These are phyloP conservation scores for Pseudodiploospora longispora DNA, from an alignment of 2,329 filamentous ascomycete genomes.

Conservation along the genomic window DNA sequence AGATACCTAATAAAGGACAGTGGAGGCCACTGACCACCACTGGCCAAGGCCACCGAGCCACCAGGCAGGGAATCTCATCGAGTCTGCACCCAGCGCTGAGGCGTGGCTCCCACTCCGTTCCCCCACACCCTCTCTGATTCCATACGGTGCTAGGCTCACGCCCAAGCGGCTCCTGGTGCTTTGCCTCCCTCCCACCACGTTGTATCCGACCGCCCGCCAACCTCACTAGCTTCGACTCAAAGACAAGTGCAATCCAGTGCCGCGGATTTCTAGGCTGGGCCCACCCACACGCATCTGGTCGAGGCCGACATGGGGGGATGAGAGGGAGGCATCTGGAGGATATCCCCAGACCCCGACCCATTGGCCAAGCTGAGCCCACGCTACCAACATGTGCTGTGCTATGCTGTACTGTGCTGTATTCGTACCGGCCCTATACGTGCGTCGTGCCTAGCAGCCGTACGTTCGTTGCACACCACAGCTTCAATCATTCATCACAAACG, in stretches of 20 bases:
- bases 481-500: slow-evolving; percentile 16
- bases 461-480: neutral
- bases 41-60: no score
- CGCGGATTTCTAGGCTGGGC: slow-evolving; percentile 20
- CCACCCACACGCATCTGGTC: slow-evolving; percentile 15
- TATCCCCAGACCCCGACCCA: slow-evolving; percentile 5
- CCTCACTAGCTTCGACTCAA: slow-evolving; percentile 20
- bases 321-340: no score
- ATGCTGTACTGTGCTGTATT: no score
- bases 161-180: neutral
- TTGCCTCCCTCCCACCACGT: slow-evolving; percentile 11
- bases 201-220: slow-evolving; percentile 14
- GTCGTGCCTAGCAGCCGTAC: slow-evolving; percentile 8
- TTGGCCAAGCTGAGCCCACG: slow-evolving; percentile 6
- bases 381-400: no score
- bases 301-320: neutral
- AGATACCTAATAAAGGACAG: no score
- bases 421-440: neutral
- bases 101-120: no score
- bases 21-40: no score
- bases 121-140: no score
- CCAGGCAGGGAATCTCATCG: no score
- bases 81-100: no score
- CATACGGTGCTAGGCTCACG: slow-evolving; percentile 3
- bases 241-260: slow-evolving; percentile 26